phyloP scores from a whole-genome alignment of 1,284 basidiomycete genomes.

The Phylloboletellus chloephorus region DNA sequence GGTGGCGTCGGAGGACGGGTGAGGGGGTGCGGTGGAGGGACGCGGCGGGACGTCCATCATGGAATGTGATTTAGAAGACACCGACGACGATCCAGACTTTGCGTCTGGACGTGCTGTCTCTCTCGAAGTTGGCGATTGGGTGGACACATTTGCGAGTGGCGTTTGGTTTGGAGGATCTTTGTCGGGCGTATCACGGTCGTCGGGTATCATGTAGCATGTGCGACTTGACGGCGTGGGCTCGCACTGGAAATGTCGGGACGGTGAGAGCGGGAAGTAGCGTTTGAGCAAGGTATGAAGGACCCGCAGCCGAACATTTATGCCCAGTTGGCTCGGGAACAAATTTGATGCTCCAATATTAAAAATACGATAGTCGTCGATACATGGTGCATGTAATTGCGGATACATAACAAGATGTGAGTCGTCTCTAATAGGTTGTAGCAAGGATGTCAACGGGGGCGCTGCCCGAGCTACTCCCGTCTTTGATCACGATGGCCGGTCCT shows the following conservation, averaged over 20 bases:
- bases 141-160: conserved; percentile 21
- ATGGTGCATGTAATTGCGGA: conserved; percentile 5
- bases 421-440: conserved; percentile 15
- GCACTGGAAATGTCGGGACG: conserved; percentile 3
- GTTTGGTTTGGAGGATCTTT: conserved; percentile 13
- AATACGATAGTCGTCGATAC: conserved; percentile 18
- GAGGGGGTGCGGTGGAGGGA: conserved; percentile 30
- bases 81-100: conserved; percentile 7
- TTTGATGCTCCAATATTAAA: conserved; percentile 1
- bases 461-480: conserved; percentile 30
- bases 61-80: conserved; percentile 5
- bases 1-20: conserved; percentile 15
- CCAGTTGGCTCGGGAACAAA: neutral
- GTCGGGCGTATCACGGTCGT: conserved; percentile 13
- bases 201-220: conserved; percentile 33
- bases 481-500: conserved; percentile 50
- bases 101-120: conserved; percentile 8
- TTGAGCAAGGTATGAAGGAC: neutral
- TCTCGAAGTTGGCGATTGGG: conserved; percentile 15
- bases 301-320: too few relatives aligned
- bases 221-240: conserved; percentile 2
- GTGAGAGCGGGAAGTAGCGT: neutral
- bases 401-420: conserved; percentile 18
- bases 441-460: conserved; percentile 21
- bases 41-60: conserved; percentile 23